Conservation (phyloP, 2,329 filamentous ascomycete genomes). For the Hypoxylon sp. region DNA sequence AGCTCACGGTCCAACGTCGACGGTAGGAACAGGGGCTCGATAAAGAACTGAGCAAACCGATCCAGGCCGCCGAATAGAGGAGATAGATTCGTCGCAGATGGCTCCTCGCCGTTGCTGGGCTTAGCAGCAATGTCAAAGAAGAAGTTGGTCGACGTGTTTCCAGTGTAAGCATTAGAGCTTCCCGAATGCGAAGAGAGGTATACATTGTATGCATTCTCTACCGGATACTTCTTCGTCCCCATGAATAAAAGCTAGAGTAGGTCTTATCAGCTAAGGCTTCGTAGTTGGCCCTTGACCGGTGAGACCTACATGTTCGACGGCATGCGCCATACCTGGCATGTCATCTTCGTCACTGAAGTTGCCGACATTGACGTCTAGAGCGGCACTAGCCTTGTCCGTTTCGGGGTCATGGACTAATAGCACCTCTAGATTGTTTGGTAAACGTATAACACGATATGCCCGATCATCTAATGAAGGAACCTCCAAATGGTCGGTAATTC, state of each 20-base stretch:
- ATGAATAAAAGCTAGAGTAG: slow-evolving; percentile 83
- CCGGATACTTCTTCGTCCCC: slow-evolving; percentile 98
- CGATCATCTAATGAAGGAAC: slow-evolving; percentile 76
- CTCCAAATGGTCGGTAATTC: slow-evolving; percentile 55
- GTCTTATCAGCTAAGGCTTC: slow-evolving; percentile 29
- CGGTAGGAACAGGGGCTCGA: slow-evolving; percentile 86
- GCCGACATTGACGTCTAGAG: slow-evolving; percentile 95
- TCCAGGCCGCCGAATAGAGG: slow-evolving; percentile 85
- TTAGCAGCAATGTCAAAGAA: slow-evolving; percentile 95
- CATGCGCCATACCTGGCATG: slow-evolving; percentile 96
- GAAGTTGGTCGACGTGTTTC: slow-evolving; percentile 94
- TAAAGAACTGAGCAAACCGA: slow-evolving; percentile 94
- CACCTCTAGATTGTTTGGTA: slow-evolving; percentile 90
- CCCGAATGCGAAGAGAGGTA: slow-evolving; percentile 93
- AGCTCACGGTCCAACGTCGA: slow-evolving; percentile 90
- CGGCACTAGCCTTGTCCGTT: slow-evolving; percentile 96
- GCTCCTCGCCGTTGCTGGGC: slow-evolving; percentile 72
- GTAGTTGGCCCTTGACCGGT: neutral
- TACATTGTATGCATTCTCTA: slow-evolving; percentile 95
- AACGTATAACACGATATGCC: slow-evolving; percentile 86
- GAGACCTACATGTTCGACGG: slow-evolving; percentile 83
- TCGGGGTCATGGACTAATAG: slow-evolving; percentile 93
- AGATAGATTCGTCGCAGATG: slow-evolving; percentile 70
- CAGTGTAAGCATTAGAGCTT: slow-evolving; percentile 95
- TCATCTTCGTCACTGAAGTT: slow-evolving; percentile 93